These are phyloP conservation scores for Pseudocercospora musae DNA, from an alignment of 2,329 filamentous ascomycete genomes.

Conservation along the genomic window DNA sequence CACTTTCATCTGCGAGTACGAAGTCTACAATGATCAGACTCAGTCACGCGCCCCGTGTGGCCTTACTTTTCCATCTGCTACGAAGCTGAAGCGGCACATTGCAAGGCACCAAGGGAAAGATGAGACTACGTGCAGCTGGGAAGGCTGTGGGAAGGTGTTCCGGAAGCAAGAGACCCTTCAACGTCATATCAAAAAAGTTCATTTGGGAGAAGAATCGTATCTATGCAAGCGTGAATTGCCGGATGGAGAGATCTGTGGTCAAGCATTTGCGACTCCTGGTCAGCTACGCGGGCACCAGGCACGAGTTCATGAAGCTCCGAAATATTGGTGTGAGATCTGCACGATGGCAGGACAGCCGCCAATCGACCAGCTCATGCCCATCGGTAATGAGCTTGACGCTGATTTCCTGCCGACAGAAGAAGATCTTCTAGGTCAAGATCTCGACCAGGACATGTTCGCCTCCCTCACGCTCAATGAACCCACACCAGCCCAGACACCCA, in stretches of 20 bases:
- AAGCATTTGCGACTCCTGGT: conserved; percentile 69
- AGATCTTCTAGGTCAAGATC: conserved; percentile 15
- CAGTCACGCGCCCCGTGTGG: conserved; percentile 57
- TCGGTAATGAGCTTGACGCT: conserved; percentile 21
- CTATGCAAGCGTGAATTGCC: conserved; percentile 59
- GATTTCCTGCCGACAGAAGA: conserved; percentile 22
- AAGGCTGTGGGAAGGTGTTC: conserved; percentile 77
- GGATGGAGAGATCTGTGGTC: conserved; percentile 56
- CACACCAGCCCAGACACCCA: conserved; percentile 29
- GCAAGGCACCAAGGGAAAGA: conserved; percentile 76
- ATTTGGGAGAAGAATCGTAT: conserved; percentile 69
- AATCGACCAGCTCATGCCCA: conserved; percentile 4
- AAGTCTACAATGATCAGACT: conserved; percentile 19
- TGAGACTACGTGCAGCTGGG: conserved; percentile 37
- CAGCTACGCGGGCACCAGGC: conserved; percentile 69
- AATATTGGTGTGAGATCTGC: conserved; percentile 76
- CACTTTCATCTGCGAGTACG: conserved; percentile 66
- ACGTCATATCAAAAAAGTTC: conserved; percentile 73
- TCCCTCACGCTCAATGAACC: conserved; percentile 20
- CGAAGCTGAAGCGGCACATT: conserved; percentile 71
- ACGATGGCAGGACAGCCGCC: conserved; percentile 28
- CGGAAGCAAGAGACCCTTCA: conserved; percentile 83
- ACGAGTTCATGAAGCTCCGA: conserved; percentile 63
- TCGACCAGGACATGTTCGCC: conserved; percentile 15
- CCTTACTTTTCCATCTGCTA: conserved; percentile 78